phyloP scores from a whole-genome alignment of 2,329 filamentous ascomycete species.

The Alternaria alternata region DNA sequence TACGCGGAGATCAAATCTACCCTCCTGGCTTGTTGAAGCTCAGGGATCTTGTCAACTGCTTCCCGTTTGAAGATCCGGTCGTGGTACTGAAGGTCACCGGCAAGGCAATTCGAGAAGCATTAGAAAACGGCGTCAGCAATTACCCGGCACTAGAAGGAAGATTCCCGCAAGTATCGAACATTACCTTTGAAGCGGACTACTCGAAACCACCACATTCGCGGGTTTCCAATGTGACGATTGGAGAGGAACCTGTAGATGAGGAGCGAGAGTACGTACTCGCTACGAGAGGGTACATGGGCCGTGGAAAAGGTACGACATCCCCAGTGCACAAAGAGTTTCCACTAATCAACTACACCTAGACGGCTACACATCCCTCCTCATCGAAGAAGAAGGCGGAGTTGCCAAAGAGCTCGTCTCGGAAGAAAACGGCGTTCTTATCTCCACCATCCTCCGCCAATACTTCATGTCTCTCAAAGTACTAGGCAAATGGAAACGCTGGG shows the following conservation, averaged over 20 bases:
- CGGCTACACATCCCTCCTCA: slow-evolving; percentile 79
- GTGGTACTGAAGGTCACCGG: slow-evolving; percentile 78
- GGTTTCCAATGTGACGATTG: slow-evolving; percentile 69
- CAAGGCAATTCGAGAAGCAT: slow-evolving; percentile 75
- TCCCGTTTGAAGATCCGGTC: slow-evolving; percentile 91
- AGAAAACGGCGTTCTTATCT: slow-evolving; percentile 86
- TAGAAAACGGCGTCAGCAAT: slow-evolving; percentile 83
- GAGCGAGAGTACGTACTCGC: slow-evolving; percentile 74
- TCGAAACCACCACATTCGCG: slow-evolving; percentile 67
- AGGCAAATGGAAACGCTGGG: slow-evolving; percentile 79
- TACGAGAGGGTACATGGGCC: slow-evolving; percentile 87
- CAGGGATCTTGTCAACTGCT: slow-evolving; percentile 86
- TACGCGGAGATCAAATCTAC: slow-evolving; percentile 88
- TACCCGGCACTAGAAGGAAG: slow-evolving; percentile 84
- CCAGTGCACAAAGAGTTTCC: not conserved
- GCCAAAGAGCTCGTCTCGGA: slow-evolving; percentile 75
- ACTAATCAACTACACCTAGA: slow-evolving; percentile 56
- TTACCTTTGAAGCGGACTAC: slow-evolving; percentile 76
- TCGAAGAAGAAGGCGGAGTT: slow-evolving; percentile 76
- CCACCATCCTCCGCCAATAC: slow-evolving; percentile 86
- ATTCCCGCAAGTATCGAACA: slow-evolving; percentile 88
- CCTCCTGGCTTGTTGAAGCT: slow-evolving; percentile 78
- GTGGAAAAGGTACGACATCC: slow-evolving; percentile 69
- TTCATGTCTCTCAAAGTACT: slow-evolving; percentile 86
- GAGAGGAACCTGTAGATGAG: slow-evolving; percentile 67